A percentile compares a stretch with the other conserved stretches of the same genome.
phyloP scores from a whole-genome alignment of 768 basidiomycete species.

The Hortiboletus campestris region DNA sequence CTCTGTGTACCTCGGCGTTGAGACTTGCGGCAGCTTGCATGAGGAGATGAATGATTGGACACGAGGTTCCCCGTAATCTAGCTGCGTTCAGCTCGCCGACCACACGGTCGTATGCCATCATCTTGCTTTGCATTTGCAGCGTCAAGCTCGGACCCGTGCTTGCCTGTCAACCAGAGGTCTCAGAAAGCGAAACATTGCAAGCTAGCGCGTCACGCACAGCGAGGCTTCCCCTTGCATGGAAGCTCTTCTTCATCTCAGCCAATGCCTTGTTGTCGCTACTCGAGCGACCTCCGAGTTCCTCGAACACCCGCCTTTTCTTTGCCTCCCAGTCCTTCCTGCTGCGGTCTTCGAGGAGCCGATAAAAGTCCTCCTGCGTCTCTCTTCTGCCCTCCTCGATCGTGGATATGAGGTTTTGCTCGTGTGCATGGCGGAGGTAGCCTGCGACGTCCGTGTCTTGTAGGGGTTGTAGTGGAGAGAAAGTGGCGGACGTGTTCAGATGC shows the following conservation, averaged over 20 bases:
- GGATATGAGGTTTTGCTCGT: constrained; percentile 92
- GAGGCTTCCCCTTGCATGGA: constrained; percentile 54
- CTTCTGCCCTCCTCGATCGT: constrained; percentile 89
- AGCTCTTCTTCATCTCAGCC: constrained; percentile 60
- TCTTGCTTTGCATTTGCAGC: constrained; percentile 85
- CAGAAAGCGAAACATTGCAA: not conserved
- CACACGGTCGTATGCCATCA: constrained; percentile 93
- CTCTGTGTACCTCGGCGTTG: constrained; percentile 47
- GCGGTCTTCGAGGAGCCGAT: constrained; percentile 72
- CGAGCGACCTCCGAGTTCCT: constrained; percentile 77
- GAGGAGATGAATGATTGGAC: constrained; percentile 71
- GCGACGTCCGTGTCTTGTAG: constrained; percentile 93
- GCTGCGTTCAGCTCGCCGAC: constrained; percentile 75
- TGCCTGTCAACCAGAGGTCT: constrained; percentile 27
- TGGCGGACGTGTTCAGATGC: constrained; percentile 74
- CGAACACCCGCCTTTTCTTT: constrained; percentile 85
- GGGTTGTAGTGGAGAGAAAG: constrained; percentile 87
- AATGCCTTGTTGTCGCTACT: constrained; percentile 53
- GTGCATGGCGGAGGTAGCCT: constrained; percentile 91
- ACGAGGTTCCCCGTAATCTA: constrained; percentile 68
- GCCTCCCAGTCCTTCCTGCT: constrained; percentile 79
- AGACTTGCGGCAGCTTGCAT: constrained; percentile 64
- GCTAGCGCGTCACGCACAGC: constrained; percentile 39
- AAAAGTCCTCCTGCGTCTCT: constrained; percentile 84
- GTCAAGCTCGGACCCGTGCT: constrained; percentile 55